Base-by-base conservation (phyloP, 2,329 filamentous ascomycete genomes). In the Cladophialophora psammophila region DNA sequence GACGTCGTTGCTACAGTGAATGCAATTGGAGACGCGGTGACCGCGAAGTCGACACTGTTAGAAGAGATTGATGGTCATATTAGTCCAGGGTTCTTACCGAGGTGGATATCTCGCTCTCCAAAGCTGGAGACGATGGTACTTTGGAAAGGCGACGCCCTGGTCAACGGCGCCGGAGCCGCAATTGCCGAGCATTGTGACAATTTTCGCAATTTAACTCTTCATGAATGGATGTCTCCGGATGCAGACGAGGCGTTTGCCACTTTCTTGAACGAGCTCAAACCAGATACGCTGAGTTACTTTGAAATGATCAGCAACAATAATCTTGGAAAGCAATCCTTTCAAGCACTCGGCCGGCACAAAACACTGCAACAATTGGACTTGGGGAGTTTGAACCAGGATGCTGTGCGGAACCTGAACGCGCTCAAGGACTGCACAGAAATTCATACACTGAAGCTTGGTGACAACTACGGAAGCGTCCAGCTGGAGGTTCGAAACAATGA, bases 131-230 rank as follows among this genome's bases (percentile, higher is more conserved):
- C 82, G 0, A 80, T 92, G 38, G 84, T 86, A 15, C 78, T 92
- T 1, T 87, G 83, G 75, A 86, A 90, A 69, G 89, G 88, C 2
- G 83, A 82, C 45, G 83, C 86, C 9, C 80, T 93, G 1, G 84
- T 82, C 48, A 79, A 85, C 59, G 82, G 85, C 63, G 81, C 84
- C 1, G 84, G 85, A 36, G 78, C 79, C 12, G 82, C 86, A 2
- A 85, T 92, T 56, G 80, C 82, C 31, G 75, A 82, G 31, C 80
- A 85, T 71, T 92, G 90, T 71, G 86, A 86, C 1, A 78, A 84
- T 8, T 90, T 93, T 71, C 82, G 82, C 52, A 83, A 85, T 45
- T 76, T 93, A 26, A 85, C 82, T 32, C 86, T 90, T 63, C 88
- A 84, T 68, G 80, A 76, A 50, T 86, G 83, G 83, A 71, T 71